Evolutionary conservation across 495 filamentous ascomycete species (phyloP).

Genomic region (Pyrenula massariospora): DNA sequence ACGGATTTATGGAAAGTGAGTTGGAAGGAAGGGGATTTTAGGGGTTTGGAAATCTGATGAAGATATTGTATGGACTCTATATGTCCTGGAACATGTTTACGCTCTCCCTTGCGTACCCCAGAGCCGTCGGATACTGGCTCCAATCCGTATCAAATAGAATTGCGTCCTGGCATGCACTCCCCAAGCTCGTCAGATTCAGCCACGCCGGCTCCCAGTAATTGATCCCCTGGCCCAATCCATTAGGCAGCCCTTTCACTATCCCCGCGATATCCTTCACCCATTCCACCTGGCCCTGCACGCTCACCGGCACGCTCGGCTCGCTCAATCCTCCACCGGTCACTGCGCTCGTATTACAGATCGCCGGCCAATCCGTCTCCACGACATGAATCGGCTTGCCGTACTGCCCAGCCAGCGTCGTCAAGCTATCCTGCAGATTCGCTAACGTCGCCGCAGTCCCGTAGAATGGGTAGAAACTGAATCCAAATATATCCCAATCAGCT

Average conservation of each 20-base stretch:
- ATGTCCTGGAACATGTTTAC: neutral
- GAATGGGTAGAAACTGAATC: slow-evolving; percentile 62
- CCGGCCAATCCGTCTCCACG: slow-evolving; percentile 58
- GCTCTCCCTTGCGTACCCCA: neutral
- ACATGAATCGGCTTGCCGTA: slow-evolving; percentile 52
- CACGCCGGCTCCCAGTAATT: slow-evolving; percentile 68
- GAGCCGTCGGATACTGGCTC: neutral
- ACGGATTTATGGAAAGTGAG: no score
- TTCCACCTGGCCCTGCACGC: slow-evolving; percentile 43
- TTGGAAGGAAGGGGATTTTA: neutral
- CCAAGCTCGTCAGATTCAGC: slow-evolving; percentile 50
- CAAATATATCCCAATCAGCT: slow-evolving; percentile 56
- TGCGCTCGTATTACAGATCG: slow-evolving; percentile 36
- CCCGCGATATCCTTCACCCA: slow-evolving; percentile 43
- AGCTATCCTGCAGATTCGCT: slow-evolving; percentile 36
- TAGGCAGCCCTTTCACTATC: slow-evolving; percentile 33
- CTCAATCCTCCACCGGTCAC: slow-evolving; percentile 45
- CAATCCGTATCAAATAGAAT: neutral
- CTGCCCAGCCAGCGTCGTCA: slow-evolving; percentile 43
- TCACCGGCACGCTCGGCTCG: slow-evolving; percentile 43
- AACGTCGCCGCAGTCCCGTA: slow-evolving; percentile 46
- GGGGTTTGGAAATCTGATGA: neutral
- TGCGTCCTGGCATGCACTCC: slow-evolving; percentile 8
- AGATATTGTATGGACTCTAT: neutral
- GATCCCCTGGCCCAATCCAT: slow-evolving; percentile 30